phyloP scores from a whole-genome alignment of 73 alveolate genomes.

The Stentor coeruleus region DNA sequence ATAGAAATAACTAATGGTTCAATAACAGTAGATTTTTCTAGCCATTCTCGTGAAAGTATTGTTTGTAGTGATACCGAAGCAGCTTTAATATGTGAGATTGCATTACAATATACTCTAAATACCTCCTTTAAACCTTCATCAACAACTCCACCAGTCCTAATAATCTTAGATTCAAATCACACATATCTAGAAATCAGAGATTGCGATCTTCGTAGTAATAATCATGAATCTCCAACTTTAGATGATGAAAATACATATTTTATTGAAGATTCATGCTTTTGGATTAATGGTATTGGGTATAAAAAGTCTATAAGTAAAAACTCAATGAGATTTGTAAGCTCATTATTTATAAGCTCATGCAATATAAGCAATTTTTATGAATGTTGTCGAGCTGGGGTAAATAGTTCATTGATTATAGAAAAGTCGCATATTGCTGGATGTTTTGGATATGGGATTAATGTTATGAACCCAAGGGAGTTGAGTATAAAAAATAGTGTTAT shows the following conservation, averaged over 20 bases:
- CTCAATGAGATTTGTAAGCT: conserved; percentile 6
- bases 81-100: conserved; percentile 41
- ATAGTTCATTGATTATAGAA: conserved; percentile 13
- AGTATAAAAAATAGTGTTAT: background rate
- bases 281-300: conserved; percentile 39
- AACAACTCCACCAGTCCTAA: background rate
- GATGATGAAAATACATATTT: background rate
- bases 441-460: background rate
- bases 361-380: conserved; percentile 25
- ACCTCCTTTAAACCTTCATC: too few relatives aligned
- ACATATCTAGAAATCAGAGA: conserved; percentile 47
- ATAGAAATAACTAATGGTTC: conserved; percentile 50
- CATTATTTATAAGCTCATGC: conserved; percentile 20
- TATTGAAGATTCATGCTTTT: too few relatives aligned
- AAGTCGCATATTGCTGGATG: conserved; percentile 27
- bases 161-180: conserved; percentile 14
- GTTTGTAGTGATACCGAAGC: background rate
- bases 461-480: conserved; percentile 32
- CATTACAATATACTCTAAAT: background rate
- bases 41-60: conserved; percentile 22
- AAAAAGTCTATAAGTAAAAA: background rate
- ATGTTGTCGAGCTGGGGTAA: conserved; percentile 28
- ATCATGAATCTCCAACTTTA: background rate
- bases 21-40: conserved; percentile 40
- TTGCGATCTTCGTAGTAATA: conserved; percentile 47